Percentiles rank a stretch among this genome's conserved stretches.
These are phyloP conservation scores for Ramularia endophylla DNA, from an alignment of 2,329 filamentous ascomycete species.

Conservation along the genomic window DNA sequence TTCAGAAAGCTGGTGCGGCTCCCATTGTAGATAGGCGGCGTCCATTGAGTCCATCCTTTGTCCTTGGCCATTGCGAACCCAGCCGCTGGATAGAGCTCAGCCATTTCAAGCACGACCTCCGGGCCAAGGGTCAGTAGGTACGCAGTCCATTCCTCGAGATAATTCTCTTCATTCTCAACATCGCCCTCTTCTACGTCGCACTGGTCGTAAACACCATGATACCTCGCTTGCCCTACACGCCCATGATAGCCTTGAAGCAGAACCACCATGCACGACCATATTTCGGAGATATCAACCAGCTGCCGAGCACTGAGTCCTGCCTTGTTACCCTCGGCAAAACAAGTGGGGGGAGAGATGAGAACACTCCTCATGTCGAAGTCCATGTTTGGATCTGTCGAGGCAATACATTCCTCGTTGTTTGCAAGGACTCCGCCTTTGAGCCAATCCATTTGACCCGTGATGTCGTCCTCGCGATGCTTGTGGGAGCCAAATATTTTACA, in stretches of 20 bases:
- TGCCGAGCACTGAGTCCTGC: slow-evolving; percentile 50
- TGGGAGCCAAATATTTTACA: slow-evolving; percentile 57
- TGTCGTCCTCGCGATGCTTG: slow-evolving; percentile 53
- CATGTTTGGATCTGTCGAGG: slow-evolving; percentile 42
- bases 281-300: slow-evolving; percentile 59
- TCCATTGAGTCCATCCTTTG: slow-evolving; percentile 54
- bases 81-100: slow-evolving; percentile 33
- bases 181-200: slow-evolving; percentile 43
- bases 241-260: slow-evolving; percentile 52
- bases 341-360: slow-evolving; percentile 50
- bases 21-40: slow-evolving; percentile 39
- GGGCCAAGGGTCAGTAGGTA: slow-evolving; percentile 56
- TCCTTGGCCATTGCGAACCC: slow-evolving; percentile 49
- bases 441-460: slow-evolving; percentile 58
- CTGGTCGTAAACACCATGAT: slow-evolving; percentile 50
- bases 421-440: slow-evolving; percentile 52
- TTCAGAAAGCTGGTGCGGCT: slow-evolving; percentile 54
- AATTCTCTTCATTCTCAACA: slow-evolving; percentile 46
- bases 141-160: slow-evolving; percentile 57
- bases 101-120: slow-evolving; percentile 49
- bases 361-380: slow-evolving; percentile 48
- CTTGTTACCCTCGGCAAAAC: slow-evolving; percentile 53
- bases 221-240: slow-evolving; percentile 48
- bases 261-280: slow-evolving; percentile 56
- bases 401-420: slow-evolving; percentile 40